These are phyloP conservation scores for Saposhnikovia divaricata DNA, from an alignment of 129 eudicot species.

Conservation along the genomic window DNA sequence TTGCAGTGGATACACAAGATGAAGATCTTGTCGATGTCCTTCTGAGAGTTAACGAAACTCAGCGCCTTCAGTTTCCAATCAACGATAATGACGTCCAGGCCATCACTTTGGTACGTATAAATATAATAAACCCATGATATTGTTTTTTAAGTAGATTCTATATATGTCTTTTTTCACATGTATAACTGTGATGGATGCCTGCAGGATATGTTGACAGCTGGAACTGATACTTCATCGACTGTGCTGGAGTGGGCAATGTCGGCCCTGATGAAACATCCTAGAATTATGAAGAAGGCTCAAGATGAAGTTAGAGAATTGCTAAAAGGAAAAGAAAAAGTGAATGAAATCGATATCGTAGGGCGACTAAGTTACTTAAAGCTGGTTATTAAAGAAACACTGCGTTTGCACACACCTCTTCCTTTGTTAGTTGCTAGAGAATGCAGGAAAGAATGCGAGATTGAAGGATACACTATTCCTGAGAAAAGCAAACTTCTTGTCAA, in stretches of 20 bases:
- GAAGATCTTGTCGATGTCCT: conserved; percentile 7
- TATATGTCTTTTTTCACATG: no score
- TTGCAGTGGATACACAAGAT: not conserved
- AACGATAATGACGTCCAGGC: not conserved
- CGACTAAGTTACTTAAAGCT: not conserved
- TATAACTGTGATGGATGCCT: not conserved
- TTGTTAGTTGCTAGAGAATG: conserved; percentile 3
- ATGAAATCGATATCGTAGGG: not conserved
- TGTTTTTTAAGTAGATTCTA: no score
- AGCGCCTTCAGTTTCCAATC: not conserved
- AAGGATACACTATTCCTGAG: not conserved
- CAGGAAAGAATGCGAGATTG: conserved; percentile 5
- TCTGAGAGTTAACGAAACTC: not conserved
- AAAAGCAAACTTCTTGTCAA: not conserved
- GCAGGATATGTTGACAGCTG: conserved; percentile 1
- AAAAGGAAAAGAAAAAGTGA: not conserved
- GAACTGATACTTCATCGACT: not conserved
- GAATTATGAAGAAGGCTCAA: not conserved
- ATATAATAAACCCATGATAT: no score
- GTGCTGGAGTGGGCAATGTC: conserved; percentile 5
- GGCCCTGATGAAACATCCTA: not conserved
- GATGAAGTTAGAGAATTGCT: conserved; percentile 2
- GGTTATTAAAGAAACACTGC: not conserved
- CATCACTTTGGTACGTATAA: not conserved
- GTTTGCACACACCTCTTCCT: not conserved